Conservation (phyloP, 768 basidiomycete genomes). For the Leucogyrophana mollusca region DNA sequence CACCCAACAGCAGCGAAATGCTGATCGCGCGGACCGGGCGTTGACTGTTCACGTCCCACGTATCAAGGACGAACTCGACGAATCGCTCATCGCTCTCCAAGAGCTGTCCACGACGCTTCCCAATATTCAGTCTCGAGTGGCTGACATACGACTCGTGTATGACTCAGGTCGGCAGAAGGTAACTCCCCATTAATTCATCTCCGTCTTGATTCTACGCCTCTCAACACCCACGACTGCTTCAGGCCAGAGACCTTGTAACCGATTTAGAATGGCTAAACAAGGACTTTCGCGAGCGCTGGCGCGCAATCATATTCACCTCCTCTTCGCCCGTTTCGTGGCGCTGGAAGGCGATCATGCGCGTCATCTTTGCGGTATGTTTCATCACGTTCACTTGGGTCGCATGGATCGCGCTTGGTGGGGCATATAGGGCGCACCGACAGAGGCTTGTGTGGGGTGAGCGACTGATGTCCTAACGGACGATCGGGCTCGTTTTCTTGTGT, state of each 20-base stretch:
- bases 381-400: slow-evolving; percentile 54
- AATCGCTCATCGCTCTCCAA: slow-evolving; percentile 54
- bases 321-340: slow-evolving; percentile 69
- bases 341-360: slow-evolving; percentile 65
- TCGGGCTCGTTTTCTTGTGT: too few relatives aligned
- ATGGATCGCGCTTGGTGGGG: slow-evolving; percentile 63
- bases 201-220: background rate
- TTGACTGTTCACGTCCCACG: slow-evolving; percentile 59
- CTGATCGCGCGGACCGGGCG: slow-evolving; percentile 58
- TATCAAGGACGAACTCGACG: slow-evolving; percentile 58
- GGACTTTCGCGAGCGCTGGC: slow-evolving; percentile 74
- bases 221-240: background rate
- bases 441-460: slow-evolving; percentile 79
- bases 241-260: slow-evolving; percentile 66
- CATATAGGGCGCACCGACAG: slow-evolving; percentile 71
- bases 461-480: slow-evolving; percentile 56
- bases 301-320: slow-evolving; percentile 70
- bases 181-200: slow-evolving; percentile 9
- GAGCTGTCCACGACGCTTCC: slow-evolving; percentile 62
- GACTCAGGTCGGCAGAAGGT: slow-evolving; percentile 72
- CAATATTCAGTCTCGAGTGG: slow-evolving; percentile 57
- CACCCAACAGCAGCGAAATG: slow-evolving; percentile 61
- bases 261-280: slow-evolving; percentile 78
- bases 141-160: slow-evolving; percentile 63
- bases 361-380: slow-evolving; percentile 56